phyloP scores from a whole-genome alignment of 2,329 filamentous ascomycete genomes.

The Cladosporium sp. region DNA sequence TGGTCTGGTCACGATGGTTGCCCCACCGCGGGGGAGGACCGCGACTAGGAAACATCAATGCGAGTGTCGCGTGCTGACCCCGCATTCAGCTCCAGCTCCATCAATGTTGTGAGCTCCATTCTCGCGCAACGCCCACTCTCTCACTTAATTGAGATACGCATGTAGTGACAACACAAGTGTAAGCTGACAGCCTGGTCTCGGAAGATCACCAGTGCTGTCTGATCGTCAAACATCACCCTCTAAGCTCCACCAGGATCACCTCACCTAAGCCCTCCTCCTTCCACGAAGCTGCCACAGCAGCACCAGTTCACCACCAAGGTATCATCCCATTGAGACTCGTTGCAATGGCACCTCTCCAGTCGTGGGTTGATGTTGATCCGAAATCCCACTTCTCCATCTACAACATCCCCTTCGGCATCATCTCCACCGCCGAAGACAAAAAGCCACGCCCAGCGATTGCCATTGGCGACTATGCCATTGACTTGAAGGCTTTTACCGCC shows the following conservation, averaged over 20 bases:
- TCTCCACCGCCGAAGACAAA: slow-evolving; percentile 54
- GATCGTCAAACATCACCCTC: background rate
- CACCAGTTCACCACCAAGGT: background rate
- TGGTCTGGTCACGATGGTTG: slow-evolving; percentile 1
- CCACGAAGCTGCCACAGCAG: background rate
- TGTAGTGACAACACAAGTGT: background rate
- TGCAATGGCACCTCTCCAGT: slow-evolving; percentile 34
- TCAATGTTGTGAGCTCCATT: slow-evolving; percentile 1
- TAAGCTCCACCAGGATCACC: background rate
- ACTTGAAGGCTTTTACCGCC: slow-evolving; percentile 57
- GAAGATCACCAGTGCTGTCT: background rate
- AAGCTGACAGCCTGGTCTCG: slow-evolving; percentile 4
- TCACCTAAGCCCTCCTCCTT: background rate
- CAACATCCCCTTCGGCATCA: slow-evolving; percentile 80
- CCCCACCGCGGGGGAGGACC: slow-evolving; percentile 3
- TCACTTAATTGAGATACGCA: background rate
- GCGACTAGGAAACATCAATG: too few species aligned
- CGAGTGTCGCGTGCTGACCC: background rate
- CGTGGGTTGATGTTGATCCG: slow-evolving; percentile 55
- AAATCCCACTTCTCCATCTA: slow-evolving; percentile 66
- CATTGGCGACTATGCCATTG: slow-evolving; percentile 66
- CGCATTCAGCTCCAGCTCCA: slow-evolving; percentile 9
- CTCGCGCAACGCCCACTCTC: background rate
- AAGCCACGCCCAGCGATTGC: slow-evolving; percentile 61
- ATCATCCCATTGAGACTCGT: slow-evolving; percentile 5